phyloP scores from a whole-genome alignment of 441 rosid genomes.

The Breynia disticha region DNA sequence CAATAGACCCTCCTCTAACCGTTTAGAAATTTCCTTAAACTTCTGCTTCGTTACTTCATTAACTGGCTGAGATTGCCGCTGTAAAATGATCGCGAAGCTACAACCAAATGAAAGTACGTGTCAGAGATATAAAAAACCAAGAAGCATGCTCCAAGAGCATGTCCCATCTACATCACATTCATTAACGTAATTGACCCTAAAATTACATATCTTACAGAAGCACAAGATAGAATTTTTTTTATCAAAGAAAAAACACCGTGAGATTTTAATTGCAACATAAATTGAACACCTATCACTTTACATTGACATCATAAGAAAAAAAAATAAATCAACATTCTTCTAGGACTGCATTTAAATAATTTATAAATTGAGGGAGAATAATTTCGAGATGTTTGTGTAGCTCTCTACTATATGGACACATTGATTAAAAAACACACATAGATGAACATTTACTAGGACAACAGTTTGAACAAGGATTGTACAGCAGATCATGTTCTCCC shows the following conservation, averaged over 20 bases:
- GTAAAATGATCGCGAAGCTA: slow-evolving; percentile 48
- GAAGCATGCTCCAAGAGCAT: neutral
- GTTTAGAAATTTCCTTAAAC: slow-evolving; percentile 65
- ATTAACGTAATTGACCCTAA: neutral
- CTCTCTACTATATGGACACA: too few species aligned
- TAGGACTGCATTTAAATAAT: neutral
- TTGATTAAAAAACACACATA: too few species aligned
- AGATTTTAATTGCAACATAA: too few species aligned
- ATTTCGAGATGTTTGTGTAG: neutral
- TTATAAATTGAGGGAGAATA: neutral
- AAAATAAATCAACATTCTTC: neutral
- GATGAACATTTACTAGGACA: too few species aligned
- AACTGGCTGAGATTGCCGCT: slow-evolving; percentile 44
- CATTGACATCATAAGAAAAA: neutral
- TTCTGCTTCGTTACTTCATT: slow-evolving; percentile 43
- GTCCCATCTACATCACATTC: neutral
- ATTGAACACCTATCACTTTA: neutral
- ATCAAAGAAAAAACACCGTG: too few species aligned
- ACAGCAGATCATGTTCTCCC: too few species aligned
- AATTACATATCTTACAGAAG: too few species aligned
- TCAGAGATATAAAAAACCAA: slow-evolving; percentile 12
- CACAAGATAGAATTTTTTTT: too few species aligned
- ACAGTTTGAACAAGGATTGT: too few species aligned
- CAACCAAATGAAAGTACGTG: slow-evolving; percentile 12
- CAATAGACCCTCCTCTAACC: slow-evolving; percentile 92